Evolutionary conservation across 176 grass and related monocot genomes (phyloP).

Genomic region (Bonia amplexicaulis): DNA sequence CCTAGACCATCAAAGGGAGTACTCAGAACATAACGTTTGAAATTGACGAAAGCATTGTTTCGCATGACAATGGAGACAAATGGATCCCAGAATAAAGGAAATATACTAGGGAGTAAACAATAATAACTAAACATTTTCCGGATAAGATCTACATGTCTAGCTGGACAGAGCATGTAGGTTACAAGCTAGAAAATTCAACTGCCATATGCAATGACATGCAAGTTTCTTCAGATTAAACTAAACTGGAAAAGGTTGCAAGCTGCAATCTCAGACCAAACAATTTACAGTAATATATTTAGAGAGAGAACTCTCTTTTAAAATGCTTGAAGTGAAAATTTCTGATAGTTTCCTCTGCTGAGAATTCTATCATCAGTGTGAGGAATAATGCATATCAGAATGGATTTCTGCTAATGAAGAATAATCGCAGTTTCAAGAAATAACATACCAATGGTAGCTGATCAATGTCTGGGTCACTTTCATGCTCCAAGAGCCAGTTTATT

Average conservation of each 20-base stretch:
- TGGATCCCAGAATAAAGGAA: slow-evolving; percentile 13
- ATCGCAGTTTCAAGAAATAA: slow-evolving; percentile 13
- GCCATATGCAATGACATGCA: neutral
- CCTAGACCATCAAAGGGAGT: slow-evolving; percentile 40
- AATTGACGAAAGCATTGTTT: neutral
- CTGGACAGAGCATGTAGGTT: neutral
- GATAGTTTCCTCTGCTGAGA: neutral
- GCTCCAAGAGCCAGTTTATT: slow-evolving; percentile 77
- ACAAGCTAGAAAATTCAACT: neutral
- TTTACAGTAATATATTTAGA: neutral
- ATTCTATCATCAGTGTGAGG: neutral
- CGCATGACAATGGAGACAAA: neutral
- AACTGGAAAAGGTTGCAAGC: neutral
- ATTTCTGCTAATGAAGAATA: neutral
- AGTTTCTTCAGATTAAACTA: slow-evolving; percentile 8
- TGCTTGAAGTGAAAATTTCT: neutral
- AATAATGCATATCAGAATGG: slow-evolving; percentile 7
- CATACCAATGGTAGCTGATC: slow-evolving; percentile 72
- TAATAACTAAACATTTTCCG: neutral
- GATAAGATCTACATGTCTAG: neutral
- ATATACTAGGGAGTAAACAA: neutral
- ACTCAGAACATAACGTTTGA: slow-evolving; percentile 4
- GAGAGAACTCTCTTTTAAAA: neutral
- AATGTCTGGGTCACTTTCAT: slow-evolving; percentile 86
- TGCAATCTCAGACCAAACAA: neutral